Conservation (phyloP, 257 asterid species). For the Solanum rostratum region DNA sequence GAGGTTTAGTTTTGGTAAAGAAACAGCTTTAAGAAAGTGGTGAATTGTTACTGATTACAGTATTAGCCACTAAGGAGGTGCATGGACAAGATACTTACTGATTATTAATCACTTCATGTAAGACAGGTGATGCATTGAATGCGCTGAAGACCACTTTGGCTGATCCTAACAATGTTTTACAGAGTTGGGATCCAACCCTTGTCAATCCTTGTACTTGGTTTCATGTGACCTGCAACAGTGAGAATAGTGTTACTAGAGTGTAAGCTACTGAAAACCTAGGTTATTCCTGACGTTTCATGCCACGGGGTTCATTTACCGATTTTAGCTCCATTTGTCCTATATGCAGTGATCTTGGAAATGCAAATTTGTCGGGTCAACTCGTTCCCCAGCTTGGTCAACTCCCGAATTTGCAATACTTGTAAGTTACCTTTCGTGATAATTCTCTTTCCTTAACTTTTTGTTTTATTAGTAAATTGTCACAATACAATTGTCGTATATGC, state of each 20-base stretch:
- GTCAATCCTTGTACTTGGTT: constrained; percentile 99
- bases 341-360: constrained; percentile 94
- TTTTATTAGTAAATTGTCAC: neutral
- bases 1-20: neutral
- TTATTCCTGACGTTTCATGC: neutral
- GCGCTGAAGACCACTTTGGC: constrained; percentile 59
- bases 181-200: constrained; percentile 96
- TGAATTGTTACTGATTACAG: neutral
- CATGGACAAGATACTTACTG: neutral
- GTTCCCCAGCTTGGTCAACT: constrained; percentile 92
- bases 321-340: constrained; percentile 2
- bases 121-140: constrained; percentile 91
- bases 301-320: neutral
- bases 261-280: constrained; percentile 22
- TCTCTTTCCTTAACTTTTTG: neutral
- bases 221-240: constrained; percentile 83
- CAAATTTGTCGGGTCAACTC: constrained; percentile 78
- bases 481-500: neutral
- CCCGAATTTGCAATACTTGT: constrained; percentile 70
- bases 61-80: neutral
- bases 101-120: neutral
- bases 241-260: constrained; percentile 86
- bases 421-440: constrained; percentile 21
- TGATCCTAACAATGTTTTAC: constrained; percentile 87
- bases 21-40: neutral